phyloP scores from a whole-genome alignment of 139 green algal species.

The Mesotaenium endlicherianum region DNA sequence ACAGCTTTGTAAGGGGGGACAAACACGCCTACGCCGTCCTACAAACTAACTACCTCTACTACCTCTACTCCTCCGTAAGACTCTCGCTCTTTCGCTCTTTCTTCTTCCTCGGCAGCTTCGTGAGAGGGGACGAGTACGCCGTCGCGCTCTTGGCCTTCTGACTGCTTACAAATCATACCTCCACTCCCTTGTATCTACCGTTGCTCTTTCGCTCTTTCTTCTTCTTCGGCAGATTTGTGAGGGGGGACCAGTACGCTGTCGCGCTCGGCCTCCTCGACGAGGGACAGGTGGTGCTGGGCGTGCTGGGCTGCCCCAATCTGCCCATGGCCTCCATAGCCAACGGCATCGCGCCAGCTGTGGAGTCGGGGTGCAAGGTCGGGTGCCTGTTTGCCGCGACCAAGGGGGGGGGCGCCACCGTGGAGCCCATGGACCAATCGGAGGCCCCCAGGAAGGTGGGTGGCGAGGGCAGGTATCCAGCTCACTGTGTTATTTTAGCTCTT shows the following conservation, averaged over 20 bases:
- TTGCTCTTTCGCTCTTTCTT: conserved; percentile 7
- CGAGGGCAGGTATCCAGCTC: too few relatives aligned
- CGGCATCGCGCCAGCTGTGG: conserved; percentile 60
- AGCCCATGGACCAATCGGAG: conserved; percentile 54
- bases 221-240: conserved; percentile 78
- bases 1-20: neutral
- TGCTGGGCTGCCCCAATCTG: conserved; percentile 95
- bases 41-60: too few relatives aligned
- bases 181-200: conserved; percentile 6
- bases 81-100: neutral
- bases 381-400: conserved; percentile 74
- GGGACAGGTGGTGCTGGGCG: conserved; percentile 76
- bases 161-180: neutral
- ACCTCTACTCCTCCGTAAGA: too few relatives aligned
- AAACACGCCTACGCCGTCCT: neutral
- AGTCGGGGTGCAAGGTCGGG: conserved; percentile 53
- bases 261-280: conserved; percentile 85
- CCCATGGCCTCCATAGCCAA: conserved; percentile 59
- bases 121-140: conserved; percentile 85
- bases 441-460: conserved; percentile 3
- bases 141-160: conserved; percentile 67
- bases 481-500: too few relatives aligned
- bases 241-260: conserved; percentile 89
- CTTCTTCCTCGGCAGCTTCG: conserved; percentile 75
- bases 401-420: conserved; percentile 63